phyloP scores from a whole-genome alignment of 2,329 filamentous ascomycete genomes.

The Zymoseptoria pseudotritici region DNA sequence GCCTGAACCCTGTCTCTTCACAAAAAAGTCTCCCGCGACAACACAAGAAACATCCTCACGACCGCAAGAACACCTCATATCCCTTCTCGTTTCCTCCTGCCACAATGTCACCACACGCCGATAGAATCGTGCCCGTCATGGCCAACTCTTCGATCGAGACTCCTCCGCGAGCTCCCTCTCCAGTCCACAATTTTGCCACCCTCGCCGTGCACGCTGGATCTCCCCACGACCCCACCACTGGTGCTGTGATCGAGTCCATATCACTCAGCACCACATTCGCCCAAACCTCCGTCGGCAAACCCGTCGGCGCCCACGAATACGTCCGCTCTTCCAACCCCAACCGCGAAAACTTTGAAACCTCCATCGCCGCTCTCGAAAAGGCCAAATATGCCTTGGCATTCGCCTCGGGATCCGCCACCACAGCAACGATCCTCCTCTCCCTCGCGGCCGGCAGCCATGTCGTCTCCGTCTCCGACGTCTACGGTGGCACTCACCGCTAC shows the following conservation, averaged over 20 bases:
- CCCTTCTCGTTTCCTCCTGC: not conserved
- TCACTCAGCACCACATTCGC: conserved; percentile 94
- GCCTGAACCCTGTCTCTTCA: not conserved
- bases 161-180: conserved; percentile 64
- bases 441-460: conserved; percentile 87
- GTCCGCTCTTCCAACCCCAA: conserved; percentile 91
- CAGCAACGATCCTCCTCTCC: conserved; percentile 86
- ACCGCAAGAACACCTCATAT: not conserved
- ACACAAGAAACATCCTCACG: not conserved
- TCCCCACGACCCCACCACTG: conserved; percentile 82
- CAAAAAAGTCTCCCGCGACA: not conserved
- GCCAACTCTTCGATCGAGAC: conserved; percentile 53
- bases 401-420: conserved; percentile 87
- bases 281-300: conserved; percentile 80
- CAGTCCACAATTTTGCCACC: conserved; percentile 78
- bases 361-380: conserved; percentile 85
- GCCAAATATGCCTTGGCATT: conserved; percentile 91
- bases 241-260: conserved; percentile 93
- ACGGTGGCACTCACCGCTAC: conserved; percentile 95
- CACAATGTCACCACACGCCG: not conserved
- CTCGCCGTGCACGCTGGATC: conserved; percentile 90
- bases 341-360: conserved; percentile 85
- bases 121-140: not conserved
- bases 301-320: conserved; percentile 87
- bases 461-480: conserved; percentile 93